phyloP scores from a whole-genome alignment of 2,329 filamentous ascomycete species.

The Fusarium tjaetaba region DNA sequence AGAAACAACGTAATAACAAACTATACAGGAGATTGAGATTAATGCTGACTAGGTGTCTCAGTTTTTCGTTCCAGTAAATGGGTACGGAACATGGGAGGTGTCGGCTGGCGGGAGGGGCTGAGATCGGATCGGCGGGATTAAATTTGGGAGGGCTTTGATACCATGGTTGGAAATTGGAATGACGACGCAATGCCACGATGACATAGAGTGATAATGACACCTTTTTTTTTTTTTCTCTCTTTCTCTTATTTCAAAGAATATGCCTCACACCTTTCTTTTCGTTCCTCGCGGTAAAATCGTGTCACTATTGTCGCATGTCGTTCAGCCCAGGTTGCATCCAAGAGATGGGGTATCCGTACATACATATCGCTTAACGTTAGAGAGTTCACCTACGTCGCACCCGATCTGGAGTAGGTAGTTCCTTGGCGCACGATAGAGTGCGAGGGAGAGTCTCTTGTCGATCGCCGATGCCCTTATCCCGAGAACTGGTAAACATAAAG shows the following conservation, averaged over 20 bases:
- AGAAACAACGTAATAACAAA: accelerated
- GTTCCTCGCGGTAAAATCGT: not conserved
- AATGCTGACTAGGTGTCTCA: not conserved
- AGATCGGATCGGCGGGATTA: not conserved
- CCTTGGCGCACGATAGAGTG: not conserved
- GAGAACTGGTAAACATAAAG: not conserved
- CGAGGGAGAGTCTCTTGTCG: not conserved
- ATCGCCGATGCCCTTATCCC: not conserved
- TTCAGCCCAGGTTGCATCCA: not conserved
- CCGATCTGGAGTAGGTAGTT: not conserved
- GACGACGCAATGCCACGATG: not conserved
- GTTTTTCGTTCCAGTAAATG: not conserved
- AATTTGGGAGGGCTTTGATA: not conserved
- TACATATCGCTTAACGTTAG: not conserved
- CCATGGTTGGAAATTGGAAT: not conserved
- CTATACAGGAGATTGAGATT: slow-evolving; percentile 39
- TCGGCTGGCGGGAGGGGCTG: not conserved
- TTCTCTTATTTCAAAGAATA: not conserved
- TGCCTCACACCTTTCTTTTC: not conserved
- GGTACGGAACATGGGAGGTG: not conserved
- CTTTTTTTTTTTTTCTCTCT: too few relatives aligned
- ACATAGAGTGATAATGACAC: not conserved
- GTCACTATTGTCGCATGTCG: not conserved
- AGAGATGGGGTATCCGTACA: not conserved
- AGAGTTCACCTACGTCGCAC: not conserved